phyloP scores from a whole-genome alignment of 116 monocot genomes.

The Cymodocea nodosa region DNA sequence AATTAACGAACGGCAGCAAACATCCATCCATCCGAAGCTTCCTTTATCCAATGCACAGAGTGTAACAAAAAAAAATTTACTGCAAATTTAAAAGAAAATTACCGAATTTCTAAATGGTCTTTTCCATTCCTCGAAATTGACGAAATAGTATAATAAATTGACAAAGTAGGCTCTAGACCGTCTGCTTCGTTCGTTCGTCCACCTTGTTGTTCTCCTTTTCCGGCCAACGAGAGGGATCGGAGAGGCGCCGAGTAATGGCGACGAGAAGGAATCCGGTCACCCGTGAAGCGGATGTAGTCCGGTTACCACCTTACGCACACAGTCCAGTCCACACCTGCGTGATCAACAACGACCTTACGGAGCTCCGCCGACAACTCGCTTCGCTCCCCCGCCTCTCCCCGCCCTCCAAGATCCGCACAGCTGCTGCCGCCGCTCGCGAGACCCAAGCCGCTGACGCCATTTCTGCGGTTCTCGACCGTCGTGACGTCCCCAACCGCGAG shows the following conservation, averaged over 20 bases:
- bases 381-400: slow-evolving; percentile 41
- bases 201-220: no score
- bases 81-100: no score
- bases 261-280: background rate
- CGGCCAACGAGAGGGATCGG: no score
- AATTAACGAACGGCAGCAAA: background rate
- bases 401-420: slow-evolving; percentile 27
- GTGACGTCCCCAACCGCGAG: slow-evolving; percentile 58
- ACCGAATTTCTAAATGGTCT: no score
- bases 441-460: slow-evolving; percentile 18
- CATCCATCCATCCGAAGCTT: slow-evolving; percentile 1
- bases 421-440: slow-evolving; percentile 27
- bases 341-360: slow-evolving; percentile 21
- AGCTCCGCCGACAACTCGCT: slow-evolving; percentile 24
- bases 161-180: no score
- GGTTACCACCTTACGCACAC: slow-evolving; percentile 30
- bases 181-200: no score
- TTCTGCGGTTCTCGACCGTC: slow-evolving; percentile 55
- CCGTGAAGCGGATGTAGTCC: background rate
- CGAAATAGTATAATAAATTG: no score
- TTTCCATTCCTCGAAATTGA: no score
- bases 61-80: no score
- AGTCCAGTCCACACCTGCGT: slow-evolving; percentile 45
- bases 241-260: background rate
- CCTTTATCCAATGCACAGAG: background rate